phyloP scores from a whole-genome alignment of 208 protist genomes.

The Acanthamoeba quina region DNA sequence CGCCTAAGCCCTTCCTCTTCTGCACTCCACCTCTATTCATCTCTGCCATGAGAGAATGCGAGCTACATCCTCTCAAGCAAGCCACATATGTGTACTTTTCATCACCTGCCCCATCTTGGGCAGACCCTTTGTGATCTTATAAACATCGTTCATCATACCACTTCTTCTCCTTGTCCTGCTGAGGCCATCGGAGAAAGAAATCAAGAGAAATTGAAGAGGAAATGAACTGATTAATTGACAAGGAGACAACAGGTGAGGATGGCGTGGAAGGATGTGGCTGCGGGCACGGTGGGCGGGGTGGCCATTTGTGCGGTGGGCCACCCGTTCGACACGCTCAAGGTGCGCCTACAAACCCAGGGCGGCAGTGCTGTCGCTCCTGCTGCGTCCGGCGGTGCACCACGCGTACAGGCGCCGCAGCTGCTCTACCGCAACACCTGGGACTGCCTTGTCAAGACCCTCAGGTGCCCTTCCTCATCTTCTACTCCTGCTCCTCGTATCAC shows the following conservation, averaged over 20 bases:
- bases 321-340: slow-evolving; percentile 70
- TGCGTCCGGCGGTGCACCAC: neutral
- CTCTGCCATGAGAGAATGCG: neutral
- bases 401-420: neutral
- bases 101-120: too few relatives aligned
- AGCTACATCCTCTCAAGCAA: neutral
- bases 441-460: slow-evolving; percentile 76
- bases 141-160: too few relatives aligned
- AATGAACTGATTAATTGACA: too few relatives aligned
- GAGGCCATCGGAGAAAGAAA: too few relatives aligned
- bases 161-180: too few relatives aligned
- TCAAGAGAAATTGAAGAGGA: too few relatives aligned
- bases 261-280: slow-evolving; percentile 48
- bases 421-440: slow-evolving; percentile 74
- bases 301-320: slow-evolving; percentile 62
- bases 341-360: slow-evolving; percentile 66
- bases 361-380: neutral
- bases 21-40: neutral
- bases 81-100: neutral
- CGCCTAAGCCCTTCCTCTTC: neutral
- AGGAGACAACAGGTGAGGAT: too few relatives aligned
- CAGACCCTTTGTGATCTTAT: too few relatives aligned
- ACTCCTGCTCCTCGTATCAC: neutral
- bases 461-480: neutral
- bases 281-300: slow-evolving; percentile 31